phyloP scores from a whole-genome alignment of 73 alveolate genomes.

The Loxodes magnus region DNA sequence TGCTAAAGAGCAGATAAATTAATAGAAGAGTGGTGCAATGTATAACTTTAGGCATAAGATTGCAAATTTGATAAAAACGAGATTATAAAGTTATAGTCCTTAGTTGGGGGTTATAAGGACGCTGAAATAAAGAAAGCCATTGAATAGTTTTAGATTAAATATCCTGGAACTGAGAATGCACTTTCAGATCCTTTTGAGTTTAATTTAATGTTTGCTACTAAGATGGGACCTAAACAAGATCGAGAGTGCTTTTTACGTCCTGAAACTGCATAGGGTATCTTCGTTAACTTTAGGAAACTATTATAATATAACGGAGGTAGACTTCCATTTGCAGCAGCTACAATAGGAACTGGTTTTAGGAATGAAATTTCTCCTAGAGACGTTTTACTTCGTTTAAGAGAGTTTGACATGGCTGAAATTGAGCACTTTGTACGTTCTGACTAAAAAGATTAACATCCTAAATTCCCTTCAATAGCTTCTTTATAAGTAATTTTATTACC shows the following conservation, averaged over 20 bases:
- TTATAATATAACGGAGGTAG: constrained; percentile 87
- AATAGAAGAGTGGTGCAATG: constrained; percentile 68
- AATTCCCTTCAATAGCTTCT: constrained; percentile 63
- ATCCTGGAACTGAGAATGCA: constrained; percentile 96
- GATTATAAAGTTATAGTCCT: constrained; percentile 31
- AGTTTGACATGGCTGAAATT: constrained; percentile 98
- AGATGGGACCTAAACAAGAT: constrained; percentile 96
- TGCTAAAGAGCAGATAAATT: constrained; percentile 98
- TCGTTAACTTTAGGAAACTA: constrained; percentile 90
- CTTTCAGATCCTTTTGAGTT: constrained; percentile 91
- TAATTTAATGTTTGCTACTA: constrained; percentile 95
- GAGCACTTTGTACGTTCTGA: constrained; percentile 96
- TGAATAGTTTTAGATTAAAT: constrained; percentile 57
- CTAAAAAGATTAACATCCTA: constrained; percentile 74
- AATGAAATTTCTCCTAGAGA: constrained; percentile 98
- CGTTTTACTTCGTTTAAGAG: constrained; percentile 94
- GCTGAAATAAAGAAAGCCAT: constrained; percentile 64
- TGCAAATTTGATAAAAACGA: constrained; percentile 52
- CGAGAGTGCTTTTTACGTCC: constrained; percentile 92
- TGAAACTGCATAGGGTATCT: constrained; percentile 99
- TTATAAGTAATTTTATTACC: constrained; percentile 73
- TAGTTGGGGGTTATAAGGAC: constrained; percentile 68
- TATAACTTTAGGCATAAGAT: constrained; percentile 43
- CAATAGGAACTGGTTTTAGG: constrained; percentile 96
- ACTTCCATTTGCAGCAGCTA: constrained; percentile 97